phyloP scores from a whole-genome alignment of 2,329 filamentous ascomycete genomes.

The Podosphaera xanthii region DNA sequence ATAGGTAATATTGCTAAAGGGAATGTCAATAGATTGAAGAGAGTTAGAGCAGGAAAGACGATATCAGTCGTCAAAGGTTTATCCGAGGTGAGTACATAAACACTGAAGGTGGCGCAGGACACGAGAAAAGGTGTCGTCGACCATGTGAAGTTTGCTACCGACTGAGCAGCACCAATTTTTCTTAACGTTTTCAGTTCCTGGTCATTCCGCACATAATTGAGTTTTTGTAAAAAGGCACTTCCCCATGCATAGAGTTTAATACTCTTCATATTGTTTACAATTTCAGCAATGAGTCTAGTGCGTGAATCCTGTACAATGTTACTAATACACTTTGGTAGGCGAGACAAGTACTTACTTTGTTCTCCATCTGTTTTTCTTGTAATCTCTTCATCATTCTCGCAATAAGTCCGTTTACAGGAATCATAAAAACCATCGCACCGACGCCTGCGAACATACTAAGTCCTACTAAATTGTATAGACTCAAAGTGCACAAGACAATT shows the following conservation, averaged over 20 bases:
- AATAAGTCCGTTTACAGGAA: slow-evolving; percentile 82
- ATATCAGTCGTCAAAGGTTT: slow-evolving; percentile 76
- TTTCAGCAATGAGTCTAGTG: slow-evolving; percentile 86
- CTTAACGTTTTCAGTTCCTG: slow-evolving; percentile 84
- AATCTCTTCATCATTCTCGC: slow-evolving; percentile 82
- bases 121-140: slow-evolving; percentile 93
- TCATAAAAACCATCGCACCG: slow-evolving; percentile 90
- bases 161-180: slow-evolving; percentile 85
- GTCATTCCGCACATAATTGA: slow-evolving; percentile 91
- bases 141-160: slow-evolving; percentile 94
- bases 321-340: background rate
- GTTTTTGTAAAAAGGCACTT: slow-evolving; percentile 87
- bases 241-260: slow-evolving; percentile 99
- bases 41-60: slow-evolving; percentile 74
- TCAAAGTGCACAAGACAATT: slow-evolving; percentile 85
- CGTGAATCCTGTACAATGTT: slow-evolving; percentile 36
- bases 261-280: slow-evolving; percentile 98
- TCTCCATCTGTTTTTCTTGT: slow-evolving; percentile 96
- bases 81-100: slow-evolving; percentile 72
- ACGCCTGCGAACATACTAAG: slow-evolving; percentile 91
- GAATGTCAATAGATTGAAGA: slow-evolving; percentile 94
- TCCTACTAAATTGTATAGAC: slow-evolving; percentile 84
- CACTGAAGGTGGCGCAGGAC: slow-evolving; percentile 84
- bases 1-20: slow-evolving; percentile 85
- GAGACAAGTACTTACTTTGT: slow-evolving; percentile 32